Evolutionary conservation across 2,329 filamentous ascomycete genomes (phyloP), one percentile per base, ranked within the genome.

Genomic region (Plectosphaerella sp.): DNA sequence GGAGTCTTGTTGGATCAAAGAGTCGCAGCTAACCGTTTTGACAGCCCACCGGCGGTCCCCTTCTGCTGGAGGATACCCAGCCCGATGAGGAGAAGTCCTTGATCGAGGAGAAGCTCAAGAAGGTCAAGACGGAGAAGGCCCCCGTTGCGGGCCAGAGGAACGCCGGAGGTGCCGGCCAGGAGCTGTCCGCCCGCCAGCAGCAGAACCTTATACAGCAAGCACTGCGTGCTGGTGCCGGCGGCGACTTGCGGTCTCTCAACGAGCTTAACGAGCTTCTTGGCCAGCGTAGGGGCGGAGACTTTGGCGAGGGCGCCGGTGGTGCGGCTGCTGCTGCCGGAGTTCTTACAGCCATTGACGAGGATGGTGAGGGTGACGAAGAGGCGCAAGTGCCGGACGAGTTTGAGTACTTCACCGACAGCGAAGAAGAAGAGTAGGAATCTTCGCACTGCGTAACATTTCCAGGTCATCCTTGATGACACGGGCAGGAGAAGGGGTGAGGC

Each of bases 101-200:
- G 8, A 81, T 99, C 47, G 94, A 97, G 68, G 84, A 97, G 70
- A 96, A 95, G 75, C 83, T 96, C 42, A 94, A 92, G 79, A 96
- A 95, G 69, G 79, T 80, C 4, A 79, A 79, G 2, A 83, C 76
- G 0, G 83, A 86, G 61, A 82, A 79, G 51, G 82, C 83, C 0
- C 80, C 82, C 2, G 77, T 83, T 3, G 79, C 77, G 1, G 64
- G 71, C n/a, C 70, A 71, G 50, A 58, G 62, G 41, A 59, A 63
- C 48, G 58, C 61, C 6, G 57, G 65, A 45, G 63, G 61, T 35
- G 67, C 68, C 22, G 59, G 70, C 50, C 62, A 72, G 52, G 63
- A 68, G 42, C 37, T 57, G 55, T 35, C 53, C 54, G 57, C 59
- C 12, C 54, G 57, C 35, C 55, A 62, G n/a, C 61, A 63, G 39